Base-by-base conservation (phyloP, 345 rosid genomes). In the Arabidopsis thaliana region DNA sequence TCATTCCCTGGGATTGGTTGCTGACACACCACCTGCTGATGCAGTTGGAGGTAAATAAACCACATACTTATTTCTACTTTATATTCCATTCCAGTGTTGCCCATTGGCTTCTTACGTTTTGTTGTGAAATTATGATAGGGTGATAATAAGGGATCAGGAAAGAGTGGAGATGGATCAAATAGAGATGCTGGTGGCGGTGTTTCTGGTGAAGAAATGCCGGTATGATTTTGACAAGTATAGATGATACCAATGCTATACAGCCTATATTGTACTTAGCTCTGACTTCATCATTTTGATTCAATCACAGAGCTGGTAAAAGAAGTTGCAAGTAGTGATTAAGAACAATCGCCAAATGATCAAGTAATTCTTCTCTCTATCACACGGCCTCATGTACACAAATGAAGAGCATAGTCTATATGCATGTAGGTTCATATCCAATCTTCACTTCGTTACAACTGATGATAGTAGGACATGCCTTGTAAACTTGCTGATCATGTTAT, bases 11-110 rank as follows among this genome's bases (percentile, higher is more conserved):
- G 77, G 44, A 67, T 58, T 72, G 60, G 61, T 76, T 74, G 78
- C 56, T 55, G 32, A 67, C 57, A 78, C 28, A 36, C 28, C n/a
- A n/a, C 13, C 10, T 78, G 52, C 52, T 59, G 71, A 41, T 62
- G 51, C 82, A 89, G 96, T 75, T 89, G 84, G 96, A 89, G 96
- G 96, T 89, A 84, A 84, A 46, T 65, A 50, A 42, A 67, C 63
- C 37, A 40, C 74, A 50, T 28, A 34, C 30, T 41, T 42, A 49
- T 20, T 24, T 14, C 25, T n/a, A 12, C 52, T 2, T 32, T 32
- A 32, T 33, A 11, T 58, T 42, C 50, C 65, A 50, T 42, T 40
- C 23, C 14, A 7, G 50, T 37, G 53, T 8, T 28, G 2, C 32
- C 32, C 32, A 28, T 28, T 28, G 32, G 32, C 32, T 28, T 28